Evolutionary conservation across 371 early-diverging fungal species (phyloP).

Genomic region (Apophysomyces variabilis): DNA sequence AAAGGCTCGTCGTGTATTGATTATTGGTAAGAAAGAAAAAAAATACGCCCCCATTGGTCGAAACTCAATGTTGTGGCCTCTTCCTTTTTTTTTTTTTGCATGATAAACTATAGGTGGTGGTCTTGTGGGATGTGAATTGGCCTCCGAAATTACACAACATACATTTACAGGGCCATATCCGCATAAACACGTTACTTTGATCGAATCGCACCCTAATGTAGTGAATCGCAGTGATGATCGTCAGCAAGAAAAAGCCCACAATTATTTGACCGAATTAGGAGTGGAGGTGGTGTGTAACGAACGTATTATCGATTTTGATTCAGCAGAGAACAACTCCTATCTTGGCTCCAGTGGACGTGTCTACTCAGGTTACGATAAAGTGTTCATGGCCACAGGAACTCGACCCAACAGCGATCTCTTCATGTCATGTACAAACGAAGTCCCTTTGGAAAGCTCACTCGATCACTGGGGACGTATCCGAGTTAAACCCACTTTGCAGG

Average conservation of each 20-base stretch:
- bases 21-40: conserved; percentile 37
- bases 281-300: conserved; percentile 69
- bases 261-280: conserved; percentile 59
- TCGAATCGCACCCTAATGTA: conserved; percentile 47
- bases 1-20: conserved; percentile 54
- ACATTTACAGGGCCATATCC: conserved; percentile 38
- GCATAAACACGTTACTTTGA: conserved; percentile 57
- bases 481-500: conserved; percentile 65
- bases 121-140: conserved; percentile 70
- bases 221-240: conserved; percentile 40
- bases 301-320: conserved; percentile 41
- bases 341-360: conserved; percentile 32
- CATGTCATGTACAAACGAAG: conserved; percentile 20
- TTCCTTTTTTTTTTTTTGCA: conserved; percentile 19
- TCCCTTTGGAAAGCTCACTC: conserved; percentile 32
- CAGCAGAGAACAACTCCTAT: conserved; percentile 27
- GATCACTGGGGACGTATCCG: conserved; percentile 48
- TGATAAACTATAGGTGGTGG: conserved; percentile 58
- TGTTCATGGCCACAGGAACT: conserved; percentile 49
- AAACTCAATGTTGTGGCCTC: neutral
- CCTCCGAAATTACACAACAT: conserved; percentile 57
- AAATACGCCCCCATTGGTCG: neutral
- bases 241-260: conserved; percentile 50
- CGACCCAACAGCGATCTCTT: conserved; percentile 40
- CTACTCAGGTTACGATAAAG: conserved; percentile 41